These are phyloP conservation scores for Oldenlandia corymbosa DNA, from an alignment of 257 asterid species.

Conservation along the genomic window DNA sequence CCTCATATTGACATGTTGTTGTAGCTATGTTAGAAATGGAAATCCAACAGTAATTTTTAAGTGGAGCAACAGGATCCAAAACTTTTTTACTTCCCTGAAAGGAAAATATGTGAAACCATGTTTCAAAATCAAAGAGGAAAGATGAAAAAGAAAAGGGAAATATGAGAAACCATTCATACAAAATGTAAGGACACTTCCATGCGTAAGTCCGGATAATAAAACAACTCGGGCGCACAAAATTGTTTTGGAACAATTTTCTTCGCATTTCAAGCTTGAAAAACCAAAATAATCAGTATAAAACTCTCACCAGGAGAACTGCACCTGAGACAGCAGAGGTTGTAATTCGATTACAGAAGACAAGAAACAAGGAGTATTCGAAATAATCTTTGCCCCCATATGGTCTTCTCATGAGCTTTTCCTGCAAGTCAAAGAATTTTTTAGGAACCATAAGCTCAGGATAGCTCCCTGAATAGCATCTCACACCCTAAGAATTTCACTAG, in stretches of 20 bases:
- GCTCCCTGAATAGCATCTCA: background rate
- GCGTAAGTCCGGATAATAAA: background rate
- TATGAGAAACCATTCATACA: background rate
- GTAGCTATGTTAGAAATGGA: constrained; percentile 93
- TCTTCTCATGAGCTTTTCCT: constrained; percentile 97
- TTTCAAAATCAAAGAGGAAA: constrained; percentile 14
- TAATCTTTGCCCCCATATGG: constrained; percentile 87
- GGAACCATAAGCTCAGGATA: constrained; percentile 7
- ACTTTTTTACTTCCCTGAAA: constrained; percentile 69
- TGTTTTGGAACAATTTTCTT: background rate
- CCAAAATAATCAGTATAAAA: constrained; percentile 6
- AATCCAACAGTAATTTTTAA: constrained; percentile 69
- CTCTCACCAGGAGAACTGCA: constrained; percentile 68
- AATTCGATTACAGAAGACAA: constrained; percentile 97
- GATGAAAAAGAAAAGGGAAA: background rate
- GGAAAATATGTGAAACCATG: constrained; percentile 9
- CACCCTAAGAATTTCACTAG: too few relatives aligned
- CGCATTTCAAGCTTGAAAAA: background rate
- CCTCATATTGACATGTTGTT: constrained; percentile 99
- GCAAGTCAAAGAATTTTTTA: constrained; percentile 30
- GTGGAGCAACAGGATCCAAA: constrained; percentile 94
- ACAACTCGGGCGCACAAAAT: background rate
- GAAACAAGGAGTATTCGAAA: constrained; percentile 79
- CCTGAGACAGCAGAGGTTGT: constrained; percentile 92
- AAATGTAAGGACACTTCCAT: background rate